Conservation (phyloP, 306 rosid species). For the Urtica urens region DNA sequence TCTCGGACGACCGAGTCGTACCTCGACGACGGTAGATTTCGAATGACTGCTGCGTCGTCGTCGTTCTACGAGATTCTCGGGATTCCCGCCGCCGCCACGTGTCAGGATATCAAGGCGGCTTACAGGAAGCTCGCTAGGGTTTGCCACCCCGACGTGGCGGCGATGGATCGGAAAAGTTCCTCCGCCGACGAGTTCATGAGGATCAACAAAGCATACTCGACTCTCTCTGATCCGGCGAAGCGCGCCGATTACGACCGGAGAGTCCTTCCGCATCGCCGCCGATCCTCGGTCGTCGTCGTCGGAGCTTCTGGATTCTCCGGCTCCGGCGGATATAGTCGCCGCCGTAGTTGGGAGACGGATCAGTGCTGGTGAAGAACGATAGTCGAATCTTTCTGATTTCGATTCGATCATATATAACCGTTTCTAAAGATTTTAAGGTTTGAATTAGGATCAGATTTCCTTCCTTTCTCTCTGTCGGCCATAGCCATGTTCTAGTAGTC, state of each 20-base stretch:
- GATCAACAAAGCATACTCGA: conserved; percentile 77
- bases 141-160: conserved; percentile 83
- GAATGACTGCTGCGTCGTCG: conserved; percentile 19
- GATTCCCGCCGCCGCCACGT: conserved; percentile 50
- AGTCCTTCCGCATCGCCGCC: conserved; percentile 33
- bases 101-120: conserved; percentile 70
- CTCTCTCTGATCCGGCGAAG: conserved; percentile 69
- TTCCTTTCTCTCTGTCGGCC: no score
- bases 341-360: conserved; percentile 93
- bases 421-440: no score
- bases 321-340: conserved; percentile 42
- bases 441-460: no score
- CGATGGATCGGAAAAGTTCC: conserved; percentile 38
- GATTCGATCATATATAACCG: conserved; percentile 1
- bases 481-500: no score
- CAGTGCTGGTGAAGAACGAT: conserved; percentile 79
- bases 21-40: conserved; percentile 29
- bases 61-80: conserved; percentile 76
- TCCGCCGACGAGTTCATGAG: conserved; percentile 66
- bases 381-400: background rate
- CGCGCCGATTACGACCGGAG: conserved; percentile 76
- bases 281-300: conserved; percentile 27
- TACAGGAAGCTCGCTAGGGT: conserved; percentile 67
- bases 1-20: background rate
- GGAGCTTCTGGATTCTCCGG: no score